Evolutionary conservation across 352 stramenopile species (phyloP), one percentile per base, ranked within the genome.

Genomic region (Globisporangium acanthophoron): DNA sequence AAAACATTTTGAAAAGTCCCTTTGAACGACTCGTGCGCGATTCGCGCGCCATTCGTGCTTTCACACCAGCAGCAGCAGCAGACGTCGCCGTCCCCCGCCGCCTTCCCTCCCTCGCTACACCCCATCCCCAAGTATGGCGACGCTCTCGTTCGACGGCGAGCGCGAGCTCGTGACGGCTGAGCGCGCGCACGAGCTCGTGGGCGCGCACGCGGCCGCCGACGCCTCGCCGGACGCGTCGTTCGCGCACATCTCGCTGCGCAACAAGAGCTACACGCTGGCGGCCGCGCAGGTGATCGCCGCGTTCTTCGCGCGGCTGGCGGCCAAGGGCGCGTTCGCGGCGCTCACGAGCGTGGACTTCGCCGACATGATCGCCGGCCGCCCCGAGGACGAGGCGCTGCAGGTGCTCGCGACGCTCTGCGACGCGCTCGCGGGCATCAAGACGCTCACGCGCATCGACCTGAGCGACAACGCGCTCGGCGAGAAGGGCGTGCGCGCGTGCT

Each of bases 401-500:
- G 85, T 96, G 54, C 78, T 96, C 29, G 58, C 76, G 48, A 90
- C 76, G 63, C 74, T 96, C 21, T 94, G 84, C 60, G 77, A 93
- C 59, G 59, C 86, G 58, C 69, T 96, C 35, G 60, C 71, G 48
- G 52, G 43, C 57, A 68, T 91, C 70, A 89, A 90, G 75, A 88
- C 80, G 58, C 74, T 93, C 62, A 80, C 74, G 53, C 69, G 70
- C 54, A 92, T 96, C 58, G 84, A 96, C 49, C 66, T 98, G 52
- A 98, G 90, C 65, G 92, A 98, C 70, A 98, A 98, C 57, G 96
- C 96, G 35, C 85, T 98, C 33, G 96, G 94, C 18, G 83, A 97
- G 53, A 98, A 98, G 67, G 94, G 91, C 45, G 82, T 98, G 51
- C 89, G 89, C 54, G 89, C 90, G 8, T 97, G 92, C 66, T 90